phyloP scores from a whole-genome alignment of 768 basidiomycete genomes.

The Cytidiella melzeri region DNA sequence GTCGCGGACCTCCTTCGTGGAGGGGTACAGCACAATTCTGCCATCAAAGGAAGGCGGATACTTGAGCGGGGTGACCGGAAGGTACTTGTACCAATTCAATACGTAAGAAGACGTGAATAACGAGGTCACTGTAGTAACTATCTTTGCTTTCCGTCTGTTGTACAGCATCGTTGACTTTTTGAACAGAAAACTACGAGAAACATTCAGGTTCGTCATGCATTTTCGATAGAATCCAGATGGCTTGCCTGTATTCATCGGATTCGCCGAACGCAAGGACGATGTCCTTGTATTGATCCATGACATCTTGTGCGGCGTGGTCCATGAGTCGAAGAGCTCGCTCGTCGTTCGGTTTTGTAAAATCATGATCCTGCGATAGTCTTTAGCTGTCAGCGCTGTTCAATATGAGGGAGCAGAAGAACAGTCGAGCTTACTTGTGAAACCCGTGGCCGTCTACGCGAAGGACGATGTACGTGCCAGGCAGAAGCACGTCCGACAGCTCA shows the following conservation, averaged over 20 bases:
- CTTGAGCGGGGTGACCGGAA: slow-evolving; percentile 62
- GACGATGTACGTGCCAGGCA: slow-evolving; percentile 80
- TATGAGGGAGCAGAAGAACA: neutral
- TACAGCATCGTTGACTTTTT: slow-evolving; percentile 70
- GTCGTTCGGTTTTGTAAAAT: slow-evolving; percentile 90
- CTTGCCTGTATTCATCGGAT: slow-evolving; percentile 92
- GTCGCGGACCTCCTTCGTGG: slow-evolving; percentile 65
- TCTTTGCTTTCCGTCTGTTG: slow-evolving; percentile 83
- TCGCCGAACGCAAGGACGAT: slow-evolving; percentile 89
- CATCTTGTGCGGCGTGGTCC: slow-evolving; percentile 79
- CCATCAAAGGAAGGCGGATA: slow-evolving; percentile 95
- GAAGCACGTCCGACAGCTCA: slow-evolving; percentile 81
- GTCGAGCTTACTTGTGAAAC: slow-evolving; percentile 71
- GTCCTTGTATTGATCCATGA: slow-evolving; percentile 82
- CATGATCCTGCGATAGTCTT: slow-evolving; percentile 82
- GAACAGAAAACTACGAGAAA: slow-evolving; percentile 74
- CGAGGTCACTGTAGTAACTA: slow-evolving; percentile 76
- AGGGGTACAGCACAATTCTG: slow-evolving; percentile 78
- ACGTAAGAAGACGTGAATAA: slow-evolving; percentile 90
- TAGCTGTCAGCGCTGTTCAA: neutral
- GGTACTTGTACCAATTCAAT: slow-evolving; percentile 76
- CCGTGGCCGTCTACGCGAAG: slow-evolving; percentile 89
- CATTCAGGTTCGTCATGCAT: neutral
- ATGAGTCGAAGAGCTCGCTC: slow-evolving; percentile 79
- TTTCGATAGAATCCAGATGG: neutral